phyloP scores from a whole-genome alignment of 805 yeast species.

The Yarrowia divulgata region DNA sequence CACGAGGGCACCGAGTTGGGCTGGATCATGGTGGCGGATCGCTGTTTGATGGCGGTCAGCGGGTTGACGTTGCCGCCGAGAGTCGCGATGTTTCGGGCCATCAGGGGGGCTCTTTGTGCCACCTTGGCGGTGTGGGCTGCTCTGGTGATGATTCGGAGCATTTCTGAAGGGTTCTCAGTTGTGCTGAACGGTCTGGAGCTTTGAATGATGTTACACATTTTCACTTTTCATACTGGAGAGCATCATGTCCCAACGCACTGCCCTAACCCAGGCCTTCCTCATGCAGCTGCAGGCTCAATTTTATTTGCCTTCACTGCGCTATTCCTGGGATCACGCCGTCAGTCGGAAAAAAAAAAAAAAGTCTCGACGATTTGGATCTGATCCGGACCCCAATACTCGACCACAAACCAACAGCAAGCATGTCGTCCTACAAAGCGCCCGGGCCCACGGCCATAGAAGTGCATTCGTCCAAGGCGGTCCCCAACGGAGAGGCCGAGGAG shows the following conservation, averaged over 20 bases:
- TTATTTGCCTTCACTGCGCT: constrained; percentile 27
- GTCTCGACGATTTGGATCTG: neutral
- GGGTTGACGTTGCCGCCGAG: constrained; percentile 33
- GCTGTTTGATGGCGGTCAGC: constrained; percentile 32
- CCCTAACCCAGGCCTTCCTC: constrained; percentile 5
- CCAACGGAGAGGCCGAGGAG: constrained; percentile 57
- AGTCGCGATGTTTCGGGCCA: constrained; percentile 8
- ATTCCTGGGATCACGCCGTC: constrained; percentile 7
- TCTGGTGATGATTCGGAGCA: constrained; percentile 19
- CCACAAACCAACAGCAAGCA: neutral
- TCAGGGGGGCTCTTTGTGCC: neutral
- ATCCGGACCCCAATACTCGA: constrained; percentile 7
- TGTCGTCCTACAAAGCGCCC: constrained; percentile 37
- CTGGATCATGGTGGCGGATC: constrained; percentile 36
- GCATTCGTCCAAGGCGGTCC: constrained; percentile 44
- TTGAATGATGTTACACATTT: too few species aligned
- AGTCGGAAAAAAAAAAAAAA: neutral
- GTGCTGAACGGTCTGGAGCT: neutral
- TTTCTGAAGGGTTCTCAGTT: neutral
- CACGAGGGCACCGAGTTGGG: constrained; percentile 36
- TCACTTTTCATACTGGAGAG: neutral
- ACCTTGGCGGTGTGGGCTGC: neutral
- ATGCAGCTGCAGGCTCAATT: constrained; percentile 7
- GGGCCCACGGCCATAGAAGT: constrained; percentile 43
- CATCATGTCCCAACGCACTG: neutral